Evolutionary conservation across 352 stramenopile genomes (phyloP), one percentile per base, ranked within the genome.

Genomic region (Phytophthora pseudosyringae): DNA sequence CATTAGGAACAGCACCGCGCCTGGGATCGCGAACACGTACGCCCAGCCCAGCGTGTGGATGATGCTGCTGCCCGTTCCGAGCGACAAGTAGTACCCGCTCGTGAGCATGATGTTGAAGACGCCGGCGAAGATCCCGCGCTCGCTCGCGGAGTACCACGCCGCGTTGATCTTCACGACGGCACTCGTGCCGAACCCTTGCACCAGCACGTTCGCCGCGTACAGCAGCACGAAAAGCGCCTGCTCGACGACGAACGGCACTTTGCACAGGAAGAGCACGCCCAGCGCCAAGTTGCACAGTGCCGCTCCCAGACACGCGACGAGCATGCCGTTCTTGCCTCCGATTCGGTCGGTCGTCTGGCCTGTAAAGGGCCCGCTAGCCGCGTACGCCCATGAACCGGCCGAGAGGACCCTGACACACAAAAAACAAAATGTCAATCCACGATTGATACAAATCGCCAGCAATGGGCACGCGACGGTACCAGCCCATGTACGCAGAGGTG

Each of bases 161-260:
- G 80, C 84, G 45, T 93, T 91, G 67, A 93, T 93, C 71, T 93
- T 93, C 16, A 93, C 81, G n/a, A 90, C 84, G 26, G 80, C 84
- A 53, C 84, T 93, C 11, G 81, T 90, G n/a, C 84, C 84, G 41
- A 91, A 93, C 25, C 81, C 81, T 49, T 93, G 84, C 39, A 93
- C 73, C 21, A 90, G 75, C 21, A 89, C 74, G 50, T 93, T 93
- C 6, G 65, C 35, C 0, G 84, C 81, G 61, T 90, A 93, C n/a
- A 93, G 65, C 43, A 81, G 43, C 5, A 90, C 36, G 40, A 93
- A 90, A 18, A 88, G 58, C 12, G 69, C 36, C 25, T 85, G 66
- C 46, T 82, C 71, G 1, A 77, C 4, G 9, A 54, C 11, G n/a
- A 60, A 32, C 3, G 81, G 72, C 6, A 73, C 59, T 5, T 83